Evolutionary conservation across 1,284 basidiomycete species (phyloP).

Genomic region (Apiotrichum gamsii): DNA sequence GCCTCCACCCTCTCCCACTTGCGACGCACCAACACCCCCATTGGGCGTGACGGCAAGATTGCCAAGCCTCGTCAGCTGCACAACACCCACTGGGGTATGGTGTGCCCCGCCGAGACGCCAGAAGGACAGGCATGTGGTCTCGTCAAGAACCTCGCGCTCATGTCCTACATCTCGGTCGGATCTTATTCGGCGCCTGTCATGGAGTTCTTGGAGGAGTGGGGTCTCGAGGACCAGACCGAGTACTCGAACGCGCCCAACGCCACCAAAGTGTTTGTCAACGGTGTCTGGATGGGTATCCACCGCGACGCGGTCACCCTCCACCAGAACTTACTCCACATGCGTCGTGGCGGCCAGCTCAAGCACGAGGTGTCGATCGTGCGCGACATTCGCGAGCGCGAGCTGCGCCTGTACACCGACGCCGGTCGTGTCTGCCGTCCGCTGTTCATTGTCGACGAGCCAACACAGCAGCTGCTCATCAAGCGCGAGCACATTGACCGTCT

Average conservation of each 20-base stretch:
- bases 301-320: conserved; percentile 88
- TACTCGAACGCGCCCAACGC: conserved; percentile 76
- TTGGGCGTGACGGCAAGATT: conserved; percentile 97
- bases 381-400: conserved; percentile 91
- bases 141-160: conserved; percentile 96
- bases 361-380: conserved; percentile 94
- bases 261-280: conserved; percentile 98
- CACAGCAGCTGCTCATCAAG: conserved; percentile 64
- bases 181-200: conserved; percentile 94
- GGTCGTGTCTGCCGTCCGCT: conserved; percentile 94
- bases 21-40: conserved; percentile 95
- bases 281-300: conserved; percentile 99
- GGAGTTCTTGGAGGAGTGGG: conserved; percentile 99
- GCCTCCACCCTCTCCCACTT: conserved; percentile 97
- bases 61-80: conserved; percentile 98
- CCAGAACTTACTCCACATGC: conserved; percentile 83
- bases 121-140: conserved; percentile 99
- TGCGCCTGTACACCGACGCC: conserved; percentile 92
- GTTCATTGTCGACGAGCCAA: conserved; percentile 89
- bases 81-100: conserved; percentile 99
- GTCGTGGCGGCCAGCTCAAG: conserved; percentile 91
- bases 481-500: conserved; percentile 69
- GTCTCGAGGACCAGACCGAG: conserved; percentile 84
- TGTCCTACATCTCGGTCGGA: conserved; percentile 97
- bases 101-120: conserved; percentile 97